phyloP scores from a whole-genome alignment of 352 stramenopile genomes.

The Phytophthora rubi region DNA sequence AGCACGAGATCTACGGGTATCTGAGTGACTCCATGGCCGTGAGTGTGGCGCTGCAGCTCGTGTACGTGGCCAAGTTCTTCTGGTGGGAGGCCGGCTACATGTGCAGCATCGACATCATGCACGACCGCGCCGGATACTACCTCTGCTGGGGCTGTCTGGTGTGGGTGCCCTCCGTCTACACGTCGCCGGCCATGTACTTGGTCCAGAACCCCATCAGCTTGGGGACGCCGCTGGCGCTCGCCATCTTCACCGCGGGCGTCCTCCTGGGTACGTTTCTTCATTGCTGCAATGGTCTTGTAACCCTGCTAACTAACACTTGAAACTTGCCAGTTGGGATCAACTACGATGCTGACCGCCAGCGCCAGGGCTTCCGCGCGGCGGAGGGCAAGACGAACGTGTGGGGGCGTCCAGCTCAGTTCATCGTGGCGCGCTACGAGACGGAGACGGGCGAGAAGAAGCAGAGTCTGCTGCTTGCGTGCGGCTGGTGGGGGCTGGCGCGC shows the following conservation, averaged over 20 bases:
- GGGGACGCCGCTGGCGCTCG: conserved; percentile 42
- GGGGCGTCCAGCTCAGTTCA: conserved; percentile 91
- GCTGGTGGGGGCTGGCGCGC: conserved; percentile 95
- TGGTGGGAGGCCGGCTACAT: conserved; percentile 97
- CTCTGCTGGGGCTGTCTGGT: conserved; percentile 98
- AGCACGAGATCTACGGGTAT: conserved; percentile 77
- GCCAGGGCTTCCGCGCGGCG: conserved; percentile 90
- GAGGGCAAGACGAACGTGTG: conserved; percentile 92
- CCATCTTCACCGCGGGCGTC: conserved; percentile 78
- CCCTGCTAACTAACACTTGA: background rate
- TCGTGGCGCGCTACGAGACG: conserved; percentile 94
- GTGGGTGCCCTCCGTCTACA: conserved; percentile 97
- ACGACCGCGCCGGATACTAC: conserved; percentile 95
- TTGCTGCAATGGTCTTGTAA: background rate
- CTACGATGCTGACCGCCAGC: conserved; percentile 95
- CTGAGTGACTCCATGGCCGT: conserved; percentile 91
- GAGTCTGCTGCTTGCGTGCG: conserved; percentile 91
- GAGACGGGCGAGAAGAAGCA: conserved; percentile 88
- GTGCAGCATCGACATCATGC: conserved; percentile 98
- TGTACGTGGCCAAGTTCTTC: conserved; percentile 99
- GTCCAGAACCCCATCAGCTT: conserved; percentile 89
- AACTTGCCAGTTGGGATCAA: conserved; percentile 86
- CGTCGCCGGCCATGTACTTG: conserved; percentile 93
- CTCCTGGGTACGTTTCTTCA: conserved; percentile 66
- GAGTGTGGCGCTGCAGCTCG: conserved; percentile 88